Conservation (phyloP, 495 filamentous ascomycete genomes). For the Extremus antarcticus region DNA sequence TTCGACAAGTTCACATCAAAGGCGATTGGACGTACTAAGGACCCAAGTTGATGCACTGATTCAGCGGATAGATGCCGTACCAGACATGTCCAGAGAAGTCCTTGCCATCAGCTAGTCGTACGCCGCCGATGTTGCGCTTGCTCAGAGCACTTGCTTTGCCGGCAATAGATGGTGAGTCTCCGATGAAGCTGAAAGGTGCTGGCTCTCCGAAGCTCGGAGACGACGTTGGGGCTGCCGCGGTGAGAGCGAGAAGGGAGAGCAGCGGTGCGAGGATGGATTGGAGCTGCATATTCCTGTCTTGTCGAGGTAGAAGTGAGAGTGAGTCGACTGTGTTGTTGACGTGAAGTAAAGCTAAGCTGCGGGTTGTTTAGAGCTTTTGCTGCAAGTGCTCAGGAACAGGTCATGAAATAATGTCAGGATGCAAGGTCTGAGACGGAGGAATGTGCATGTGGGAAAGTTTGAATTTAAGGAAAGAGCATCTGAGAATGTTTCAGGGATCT, state of each 20-base stretch:
- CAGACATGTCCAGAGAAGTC: not conserved
- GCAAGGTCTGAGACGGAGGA: not conserved
- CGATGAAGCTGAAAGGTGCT: not conserved
- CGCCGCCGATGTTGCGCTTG: not conserved
- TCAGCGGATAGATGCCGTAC: not conserved
- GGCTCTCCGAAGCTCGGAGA: not conserved
- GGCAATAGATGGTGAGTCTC: not conserved
- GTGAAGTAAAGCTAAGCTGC: not conserved
- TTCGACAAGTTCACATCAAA: not conserved
- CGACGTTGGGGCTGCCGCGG: not conserved
- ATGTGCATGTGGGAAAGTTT: not conserved
- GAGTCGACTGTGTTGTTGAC: no score
- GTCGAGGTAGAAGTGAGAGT: no score
- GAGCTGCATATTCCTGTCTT: not conserved
- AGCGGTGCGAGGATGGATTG: not conserved
- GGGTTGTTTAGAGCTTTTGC: not conserved
- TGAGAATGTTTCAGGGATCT: no score
- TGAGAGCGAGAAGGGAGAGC: not conserved
- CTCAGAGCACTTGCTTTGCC: not conserved
- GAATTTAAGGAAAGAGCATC: not conserved
- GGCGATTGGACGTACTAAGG: not conserved
- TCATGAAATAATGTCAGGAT: not conserved
- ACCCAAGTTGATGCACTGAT: not conserved
- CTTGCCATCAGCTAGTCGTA: not conserved
- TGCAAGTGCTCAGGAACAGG: not conserved